Base-by-base conservation (phyloP, 352 stramenopile species). In the Thalassiosira livingstoniorum region DNA sequence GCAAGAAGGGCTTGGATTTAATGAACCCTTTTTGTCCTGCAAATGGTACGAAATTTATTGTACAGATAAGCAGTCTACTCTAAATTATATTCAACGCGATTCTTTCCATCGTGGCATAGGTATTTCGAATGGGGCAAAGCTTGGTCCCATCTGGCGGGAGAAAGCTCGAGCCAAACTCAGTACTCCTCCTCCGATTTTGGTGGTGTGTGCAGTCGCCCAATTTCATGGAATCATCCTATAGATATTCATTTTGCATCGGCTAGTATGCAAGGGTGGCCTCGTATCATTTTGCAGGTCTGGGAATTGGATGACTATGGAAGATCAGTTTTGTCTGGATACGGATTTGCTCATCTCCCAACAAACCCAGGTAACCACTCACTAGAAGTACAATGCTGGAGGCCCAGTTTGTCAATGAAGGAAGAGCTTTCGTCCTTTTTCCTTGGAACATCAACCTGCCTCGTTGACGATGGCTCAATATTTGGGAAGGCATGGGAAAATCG, bases 221-320 rank as follows among this genome's bases (percentile, higher is more conserved):
- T 81, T n/a, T 47, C 82, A 45, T 92, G 83, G 71, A 90, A 91
- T 71, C 88, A 93, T 74, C 88, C 88, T 29, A 81, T 93, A 13
- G 86, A 93, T 78, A 32, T 88, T n/a, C 88, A 93, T 54, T 91
- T 92, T 78, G 77, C 88, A 53, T 75, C 78, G 18, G 77, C 84
- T 4, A 91, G 83, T 64, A 90, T 93, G 34, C 80, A 90, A 73
- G 87, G 86, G 13, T 90, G 86, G 83, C 83, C 83, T 31, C 39
- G 86, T 61, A 84, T 93, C 15, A 80, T 83, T 53, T 32, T 92
- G n/a, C 83, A 92, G 67, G 63, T 88, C n/a, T 91, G 83, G 83
- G 77, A 90, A 55, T 67, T 92, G 18, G 88, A 93, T 70, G 80
- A 86, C n/a, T 90, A 87, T 69, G 86, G 86, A 13, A 70, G 81